Evolutionary conservation across 78 protist species (phyloP).

Genomic region (Mastigamoeba balamuthi): DNA sequence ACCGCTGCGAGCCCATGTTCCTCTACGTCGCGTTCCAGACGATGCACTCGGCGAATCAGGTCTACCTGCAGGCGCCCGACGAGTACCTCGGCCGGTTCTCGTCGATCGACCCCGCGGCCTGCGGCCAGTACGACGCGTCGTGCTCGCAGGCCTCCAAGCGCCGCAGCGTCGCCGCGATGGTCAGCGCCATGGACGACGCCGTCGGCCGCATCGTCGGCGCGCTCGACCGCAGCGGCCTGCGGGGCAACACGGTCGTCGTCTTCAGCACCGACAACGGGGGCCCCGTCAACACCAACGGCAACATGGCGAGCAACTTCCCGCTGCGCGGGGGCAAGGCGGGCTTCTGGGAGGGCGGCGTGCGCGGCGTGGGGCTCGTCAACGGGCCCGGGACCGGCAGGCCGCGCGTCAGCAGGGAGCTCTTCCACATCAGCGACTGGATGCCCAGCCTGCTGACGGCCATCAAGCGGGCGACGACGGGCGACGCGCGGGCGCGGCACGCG

Average conservation of each 20-base stretch:
- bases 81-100: not conserved
- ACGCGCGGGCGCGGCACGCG: not conserved
- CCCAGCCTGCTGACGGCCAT: not conserved
- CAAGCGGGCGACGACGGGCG: not conserved
- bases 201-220: not conserved
- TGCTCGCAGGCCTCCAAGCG: not conserved
- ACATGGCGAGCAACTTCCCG: not conserved
- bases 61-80: slow-evolving; percentile 2
- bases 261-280: not conserved
- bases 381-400: not conserved
- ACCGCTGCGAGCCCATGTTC: not conserved
- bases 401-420: not conserved
- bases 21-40: slow-evolving; percentile 1
- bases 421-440: not conserved
- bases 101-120: not conserved
- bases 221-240: not conserved
- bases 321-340: not conserved
- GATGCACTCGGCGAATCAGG: not conserved
- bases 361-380: not conserved
- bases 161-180: not conserved
- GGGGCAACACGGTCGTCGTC: not conserved
- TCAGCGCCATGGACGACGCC: not conserved
- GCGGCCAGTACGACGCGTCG: not conserved
- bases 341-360: not conserved
- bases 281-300: not conserved